Evolutionary conservation across 257 asterid genomes (phyloP), one percentile per base, ranked within the genome.

Genomic region (Linderniella brevidens): DNA sequence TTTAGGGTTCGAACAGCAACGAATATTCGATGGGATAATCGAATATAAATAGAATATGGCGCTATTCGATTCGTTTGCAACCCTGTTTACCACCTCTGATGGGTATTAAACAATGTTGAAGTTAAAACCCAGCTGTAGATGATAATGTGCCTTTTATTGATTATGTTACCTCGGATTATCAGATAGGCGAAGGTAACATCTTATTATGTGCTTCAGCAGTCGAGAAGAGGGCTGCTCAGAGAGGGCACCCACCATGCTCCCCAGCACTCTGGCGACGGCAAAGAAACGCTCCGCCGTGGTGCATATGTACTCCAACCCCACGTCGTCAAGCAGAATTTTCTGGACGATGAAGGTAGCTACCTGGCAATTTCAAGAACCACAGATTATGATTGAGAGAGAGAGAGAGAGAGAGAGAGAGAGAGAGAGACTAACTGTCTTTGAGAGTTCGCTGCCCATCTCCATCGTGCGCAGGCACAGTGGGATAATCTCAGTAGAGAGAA

Each of bases 401-500:
- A 39, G 43, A 39, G 15, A 39, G 9, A 39, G 15, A 13, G 9
- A 10, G 13, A 39, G 13, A 10, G 43, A 39, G 3, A 39, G 3
- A 9, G 15, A 39, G 35, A 65, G 45, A 69, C 64, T 83, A 69
- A 78, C 98, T 55, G 98, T 84, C 74, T 85, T 90, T 39, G 98
- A 84, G 46, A 90, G 69, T 60, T 90, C 96, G 57, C 94, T 84
- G 37, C 98, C 98, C 87, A 84, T 81, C 68, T 90, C 98, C 96
- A 90, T 90, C 36, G 98, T 79, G 43, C 94, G 92, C 58, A 90
- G 71, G 71, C 98, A 90, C 63, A 81, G 64, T 37, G 96, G 98
- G 69, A 90, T 81, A 59, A 85, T 90, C 72, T 85, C 96, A 41
- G 96, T 81, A 32, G 95, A 81, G 35, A 90, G 92, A 58, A 90